phyloP scores from a whole-genome alignment of 108 stramenopile genomes.

The Cyclotella distinguenda region DNA sequence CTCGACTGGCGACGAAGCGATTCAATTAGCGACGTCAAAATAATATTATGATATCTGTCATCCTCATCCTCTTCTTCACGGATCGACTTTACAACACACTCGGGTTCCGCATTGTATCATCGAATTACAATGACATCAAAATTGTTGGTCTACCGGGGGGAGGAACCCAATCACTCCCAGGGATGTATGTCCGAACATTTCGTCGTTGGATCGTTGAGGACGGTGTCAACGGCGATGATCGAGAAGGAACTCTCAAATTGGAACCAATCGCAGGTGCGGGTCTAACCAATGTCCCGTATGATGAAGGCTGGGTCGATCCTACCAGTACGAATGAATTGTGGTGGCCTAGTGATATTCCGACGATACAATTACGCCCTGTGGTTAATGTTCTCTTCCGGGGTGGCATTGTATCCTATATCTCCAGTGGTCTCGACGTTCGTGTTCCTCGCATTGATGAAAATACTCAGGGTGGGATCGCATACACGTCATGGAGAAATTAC shows the following conservation, averaged over 20 bases:
- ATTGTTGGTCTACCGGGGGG: slow-evolving; percentile 49
- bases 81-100: too few species aligned
- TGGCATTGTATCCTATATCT: slow-evolving; percentile 36
- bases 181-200: slow-evolving; percentile 40
- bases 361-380: slow-evolving; percentile 42
- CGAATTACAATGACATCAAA: slow-evolving; percentile 14
- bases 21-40: too few species aligned
- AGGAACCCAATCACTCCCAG: slow-evolving; percentile 29
- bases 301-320: slow-evolving; percentile 52
- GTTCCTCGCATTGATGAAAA: slow-evolving; percentile 22
- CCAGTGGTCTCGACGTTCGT: slow-evolving; percentile 47
- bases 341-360: slow-evolving; percentile 46
- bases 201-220: slow-evolving; percentile 41
- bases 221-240: not conserved
- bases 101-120: not conserved
- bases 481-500: slow-evolving; percentile 49
- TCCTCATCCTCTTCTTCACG: not conserved
- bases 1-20: too few species aligned
- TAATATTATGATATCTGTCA: not conserved
- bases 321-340: slow-evolving; percentile 47
- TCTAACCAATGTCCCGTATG: not conserved
- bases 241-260: slow-evolving; percentile 5
- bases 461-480: not conserved
- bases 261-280: slow-evolving; percentile 33
- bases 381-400: slow-evolving; percentile 37